These are phyloP conservation scores for Silene vulgaris DNA, from an alignment of 179 eudicot genomes.

Conservation along the genomic window DNA sequence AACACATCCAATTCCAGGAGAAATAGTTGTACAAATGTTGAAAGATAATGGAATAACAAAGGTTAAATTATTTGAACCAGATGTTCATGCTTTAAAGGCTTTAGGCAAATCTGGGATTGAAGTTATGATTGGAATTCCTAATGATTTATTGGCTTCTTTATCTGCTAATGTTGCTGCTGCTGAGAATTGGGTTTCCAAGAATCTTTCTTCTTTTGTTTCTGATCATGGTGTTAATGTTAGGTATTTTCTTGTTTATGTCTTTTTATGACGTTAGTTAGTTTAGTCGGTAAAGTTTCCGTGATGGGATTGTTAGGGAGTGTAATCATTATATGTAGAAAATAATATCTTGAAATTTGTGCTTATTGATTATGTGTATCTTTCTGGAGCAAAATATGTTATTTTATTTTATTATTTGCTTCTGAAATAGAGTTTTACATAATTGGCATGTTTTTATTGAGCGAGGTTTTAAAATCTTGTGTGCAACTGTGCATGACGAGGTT, in stretches of 20 bases:
- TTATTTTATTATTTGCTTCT: too few relatives aligned
- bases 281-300: neutral
- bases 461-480: too few relatives aligned
- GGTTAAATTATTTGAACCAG: constrained; percentile 87
- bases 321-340: too few relatives aligned
- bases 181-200: constrained; percentile 82
- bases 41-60: constrained; percentile 74
- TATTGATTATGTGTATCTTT: too few relatives aligned
- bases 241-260: constrained; percentile 25
- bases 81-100: constrained; percentile 57
- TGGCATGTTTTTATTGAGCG: too few relatives aligned
- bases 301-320: too few relatives aligned
- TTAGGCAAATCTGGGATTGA: constrained; percentile 67
- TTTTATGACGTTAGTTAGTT: neutral
- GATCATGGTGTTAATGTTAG: constrained; percentile 64
- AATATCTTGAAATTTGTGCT: too few relatives aligned
- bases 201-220: constrained; percentile 57
- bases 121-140: constrained; percentile 95
- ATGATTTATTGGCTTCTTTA: constrained; percentile 63
- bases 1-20: constrained; percentile 66
- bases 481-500: too few relatives aligned
- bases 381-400: too few relatives aligned
- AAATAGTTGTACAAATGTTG: constrained; percentile 62
- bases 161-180: constrained; percentile 64
- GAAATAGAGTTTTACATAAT: too few relatives aligned